Conservation (phyloP, 192 early-diverging fungal species). For the Thamnidium elegans region DNA sequence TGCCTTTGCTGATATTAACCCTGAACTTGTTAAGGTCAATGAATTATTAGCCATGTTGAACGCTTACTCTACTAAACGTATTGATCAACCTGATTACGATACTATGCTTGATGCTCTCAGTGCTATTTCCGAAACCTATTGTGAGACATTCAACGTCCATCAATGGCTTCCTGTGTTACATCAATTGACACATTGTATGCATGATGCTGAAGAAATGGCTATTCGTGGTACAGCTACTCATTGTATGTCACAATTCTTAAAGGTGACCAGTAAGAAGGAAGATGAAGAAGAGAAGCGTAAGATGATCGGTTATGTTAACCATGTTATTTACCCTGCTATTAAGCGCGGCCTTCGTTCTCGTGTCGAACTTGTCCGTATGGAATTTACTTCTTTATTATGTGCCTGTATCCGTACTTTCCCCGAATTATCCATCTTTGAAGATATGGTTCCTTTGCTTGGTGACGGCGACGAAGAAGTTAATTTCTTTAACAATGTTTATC, state of each 20-base stretch:
- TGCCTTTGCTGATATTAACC: conserved; percentile 61
- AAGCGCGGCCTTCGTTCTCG: conserved; percentile 62
- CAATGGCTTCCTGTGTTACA: conserved; percentile 91
- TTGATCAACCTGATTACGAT: conserved; percentile 91
- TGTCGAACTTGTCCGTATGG: conserved; percentile 59
- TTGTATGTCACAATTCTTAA: conserved; percentile 72
- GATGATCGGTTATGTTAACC: conserved; percentile 49
- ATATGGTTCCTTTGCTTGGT: conserved; percentile 62
- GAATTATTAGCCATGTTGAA: conserved; percentile 74
- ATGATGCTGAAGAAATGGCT: conserved; percentile 83
- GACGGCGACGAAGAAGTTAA: conserved; percentile 86
- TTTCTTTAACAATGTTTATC: conserved; percentile 94
- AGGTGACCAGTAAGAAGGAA: conserved; percentile 37
- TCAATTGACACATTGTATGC: conserved; percentile 80
- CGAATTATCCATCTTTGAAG: conserved; percentile 53
- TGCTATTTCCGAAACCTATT: conserved; percentile 66
- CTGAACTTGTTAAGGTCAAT: conserved; percentile 47
- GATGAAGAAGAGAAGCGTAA: conserved; percentile 29
- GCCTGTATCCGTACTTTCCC: conserved; percentile 61
- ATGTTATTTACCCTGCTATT: conserved; percentile 69
- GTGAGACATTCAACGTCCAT: conserved; percentile 55
- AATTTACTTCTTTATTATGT: conserved; percentile 67
- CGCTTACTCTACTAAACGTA: conserved; percentile 62
- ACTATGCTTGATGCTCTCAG: conserved; percentile 74
- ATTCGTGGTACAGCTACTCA: conserved; percentile 79